A percentile compares a stretch with the other conserved stretches of the same genome.
Evolutionary conservation across 2,329 filamentous ascomycete species (phyloP).

Genomic region (Reticulascus tulasneorum): DNA sequence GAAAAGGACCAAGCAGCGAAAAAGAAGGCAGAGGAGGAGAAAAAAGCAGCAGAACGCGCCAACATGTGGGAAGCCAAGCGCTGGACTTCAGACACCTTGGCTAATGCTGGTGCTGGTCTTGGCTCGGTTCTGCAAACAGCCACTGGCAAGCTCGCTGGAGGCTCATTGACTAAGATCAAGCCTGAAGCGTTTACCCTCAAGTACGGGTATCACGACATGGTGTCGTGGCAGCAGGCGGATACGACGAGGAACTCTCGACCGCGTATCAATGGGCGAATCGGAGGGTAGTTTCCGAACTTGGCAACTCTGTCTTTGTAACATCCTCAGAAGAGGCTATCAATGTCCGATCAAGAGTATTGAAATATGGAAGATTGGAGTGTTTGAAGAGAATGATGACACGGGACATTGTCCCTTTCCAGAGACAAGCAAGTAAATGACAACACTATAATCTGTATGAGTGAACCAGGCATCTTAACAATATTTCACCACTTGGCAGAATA

Average conservation of each 20-base stretch:
- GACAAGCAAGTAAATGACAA: too few species aligned
- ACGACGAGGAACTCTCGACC: not conserved
- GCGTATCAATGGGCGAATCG: too few species aligned
- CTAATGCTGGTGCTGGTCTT: not conserved
- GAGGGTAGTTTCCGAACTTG: too few species aligned
- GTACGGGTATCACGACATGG: conserved; percentile 12
- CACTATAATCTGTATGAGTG: too few species aligned
- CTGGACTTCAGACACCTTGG: not conserved
- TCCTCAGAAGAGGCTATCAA: too few species aligned
- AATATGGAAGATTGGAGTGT: too few species aligned
- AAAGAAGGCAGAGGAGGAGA: not conserved
- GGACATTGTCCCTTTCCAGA: too few species aligned
- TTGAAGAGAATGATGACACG: too few species aligned
- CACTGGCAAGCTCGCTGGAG: conserved; percentile 1
- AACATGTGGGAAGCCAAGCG: not conserved
- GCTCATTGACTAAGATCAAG: not conserved
- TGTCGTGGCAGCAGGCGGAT: conserved; percentile 12
- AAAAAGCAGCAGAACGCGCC: not conserved
- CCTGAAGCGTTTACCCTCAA: not conserved
- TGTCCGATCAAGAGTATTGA: too few species aligned
- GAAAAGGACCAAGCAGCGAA: not conserved
- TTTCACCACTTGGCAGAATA: too few species aligned
- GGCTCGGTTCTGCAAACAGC: conserved; percentile 1
- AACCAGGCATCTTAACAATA: too few species aligned
- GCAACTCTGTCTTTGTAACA: too few species aligned